Evolutionary conservation across 192 early-diverging fungal species (phyloP).

Genomic region (Coemansia sp.): DNA sequence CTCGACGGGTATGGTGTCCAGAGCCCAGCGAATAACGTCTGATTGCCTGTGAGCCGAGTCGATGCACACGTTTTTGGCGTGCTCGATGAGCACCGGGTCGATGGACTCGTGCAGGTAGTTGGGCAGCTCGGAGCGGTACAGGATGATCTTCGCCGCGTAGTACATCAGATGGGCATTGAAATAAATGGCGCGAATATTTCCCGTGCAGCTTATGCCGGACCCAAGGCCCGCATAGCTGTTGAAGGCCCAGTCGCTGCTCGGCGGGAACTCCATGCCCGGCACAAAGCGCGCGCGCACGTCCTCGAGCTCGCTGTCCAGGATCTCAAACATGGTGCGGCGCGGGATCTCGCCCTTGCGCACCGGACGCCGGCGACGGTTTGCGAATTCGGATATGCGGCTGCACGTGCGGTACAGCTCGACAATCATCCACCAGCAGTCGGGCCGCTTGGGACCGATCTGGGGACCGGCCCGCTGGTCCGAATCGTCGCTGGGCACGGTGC

Average conservation of each 20-base stretch:
- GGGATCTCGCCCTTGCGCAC: conserved; percentile 38
- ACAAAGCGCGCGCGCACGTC: conserved; percentile 33
- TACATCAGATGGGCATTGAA: conserved; percentile 50
- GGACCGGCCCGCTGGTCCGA: not conserved
- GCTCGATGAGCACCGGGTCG: conserved; percentile 24
- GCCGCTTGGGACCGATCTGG: conserved; percentile 10
- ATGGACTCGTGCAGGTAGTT: conserved; percentile 44
- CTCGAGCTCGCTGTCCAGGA: conserved; percentile 44
- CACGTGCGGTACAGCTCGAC: conserved; percentile 46
- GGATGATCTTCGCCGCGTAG: conserved; percentile 49
- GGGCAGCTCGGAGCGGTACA: conserved; percentile 52
- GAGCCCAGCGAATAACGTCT: conserved; percentile 46
- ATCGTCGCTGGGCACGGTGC: conserved; percentile 21
- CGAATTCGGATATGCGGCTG: conserved; percentile 49
- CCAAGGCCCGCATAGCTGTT: conserved; percentile 20
- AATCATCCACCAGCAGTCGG: conserved; percentile 45
- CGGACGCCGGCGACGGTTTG: conserved; percentile 42
- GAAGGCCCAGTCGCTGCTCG: conserved; percentile 29
- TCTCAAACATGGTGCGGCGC: conserved; percentile 46
- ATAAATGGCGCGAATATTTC: conserved; percentile 28
- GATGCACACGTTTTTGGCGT: conserved; percentile 44
- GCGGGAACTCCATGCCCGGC: conserved; percentile 46
- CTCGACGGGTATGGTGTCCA: conserved; percentile 46
- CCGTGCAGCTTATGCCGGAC: conserved; percentile 14
- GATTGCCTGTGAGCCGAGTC: conserved; percentile 49